These are phyloP conservation scores for Leptoxyphium fumago DNA, from an alignment of 2,329 filamentous ascomycete genomes.

Conservation along the genomic window DNA sequence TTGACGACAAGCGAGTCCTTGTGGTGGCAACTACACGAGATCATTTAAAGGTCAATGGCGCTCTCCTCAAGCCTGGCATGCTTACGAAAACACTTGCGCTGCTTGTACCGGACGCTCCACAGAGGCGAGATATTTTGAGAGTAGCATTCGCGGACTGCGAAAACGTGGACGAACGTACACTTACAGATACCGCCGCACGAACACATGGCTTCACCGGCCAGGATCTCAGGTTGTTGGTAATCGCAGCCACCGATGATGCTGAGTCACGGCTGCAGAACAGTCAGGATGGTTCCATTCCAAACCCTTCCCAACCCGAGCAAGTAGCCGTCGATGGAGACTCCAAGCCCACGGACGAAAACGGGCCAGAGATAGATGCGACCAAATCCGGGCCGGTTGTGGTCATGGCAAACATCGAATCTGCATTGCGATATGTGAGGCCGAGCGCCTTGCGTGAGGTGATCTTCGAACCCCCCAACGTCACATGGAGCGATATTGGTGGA, in stretches of 20 bases:
- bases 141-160: conserved; percentile 33
- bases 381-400: conserved; percentile 1
- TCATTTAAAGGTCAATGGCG: conserved; percentile 54
- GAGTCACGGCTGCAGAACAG: conserved; percentile 20
- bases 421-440: conserved; percentile 56
- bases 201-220: conserved; percentile 79
- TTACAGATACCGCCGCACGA: conserved; percentile 37
- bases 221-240: conserved; percentile 55
- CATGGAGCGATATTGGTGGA: conserved; percentile 79
- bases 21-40: conserved; percentile 65
- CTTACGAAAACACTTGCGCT: conserved; percentile 57
- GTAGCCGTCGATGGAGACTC: background rate
- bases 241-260: conserved; percentile 33
- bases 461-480: conserved; percentile 71
- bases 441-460: conserved; percentile 83
- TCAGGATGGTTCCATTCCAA: conserved; percentile 2
- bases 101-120: conserved; percentile 57
- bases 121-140: conserved; percentile 60
- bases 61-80: conserved; percentile 49
- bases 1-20: conserved; percentile 45
- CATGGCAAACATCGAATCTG: conserved; percentile 45
- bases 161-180: conserved; percentile 40
- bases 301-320: background rate
- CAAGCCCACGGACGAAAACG: background rate
- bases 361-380: background rate